Evolutionary conservation across 140 eudicot species (phyloP).

Genomic region (Anethum foeniculum): DNA sequence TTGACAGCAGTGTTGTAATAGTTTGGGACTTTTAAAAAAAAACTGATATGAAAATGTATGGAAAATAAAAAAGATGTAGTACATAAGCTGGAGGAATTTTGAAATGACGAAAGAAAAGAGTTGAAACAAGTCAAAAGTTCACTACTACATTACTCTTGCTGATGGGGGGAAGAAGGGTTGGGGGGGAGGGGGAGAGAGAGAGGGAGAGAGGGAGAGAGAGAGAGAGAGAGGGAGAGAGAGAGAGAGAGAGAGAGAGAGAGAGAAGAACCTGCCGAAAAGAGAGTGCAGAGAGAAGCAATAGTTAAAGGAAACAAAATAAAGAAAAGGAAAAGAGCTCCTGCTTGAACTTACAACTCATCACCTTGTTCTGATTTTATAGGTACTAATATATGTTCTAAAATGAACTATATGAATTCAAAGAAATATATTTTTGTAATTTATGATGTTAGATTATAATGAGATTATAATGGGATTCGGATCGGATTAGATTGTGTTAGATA

Average conservation of each 20-base stretch:
- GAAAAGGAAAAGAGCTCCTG: neutral
- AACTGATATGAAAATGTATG: neutral
- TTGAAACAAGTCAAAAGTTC: conserved; percentile 9
- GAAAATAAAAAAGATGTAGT: neutral
- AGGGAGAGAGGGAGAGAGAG: neutral
- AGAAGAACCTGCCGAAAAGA: neutral
- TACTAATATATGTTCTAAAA: no score
- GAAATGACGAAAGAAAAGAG: conserved; percentile 2
- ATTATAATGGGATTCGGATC: no score
- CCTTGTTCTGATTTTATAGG: neutral
- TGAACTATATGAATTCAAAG: no score
- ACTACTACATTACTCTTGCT: neutral
- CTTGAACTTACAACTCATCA: no score
- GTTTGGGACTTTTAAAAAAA: no score
- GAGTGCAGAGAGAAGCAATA: neutral
- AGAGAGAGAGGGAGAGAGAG: neutral
- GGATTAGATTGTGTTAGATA: no score
- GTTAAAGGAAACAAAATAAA: conserved; percentile 4
- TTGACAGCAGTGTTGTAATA: neutral
- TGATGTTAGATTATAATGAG: no score
- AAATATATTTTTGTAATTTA: no score
- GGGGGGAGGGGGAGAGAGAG: neutral
- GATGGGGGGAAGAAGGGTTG: no score
- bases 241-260: neutral
- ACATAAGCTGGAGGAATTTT: neutral